A percentile compares a stretch with the other conserved stretches of the same genome.
Evolutionary conservation across 805 yeast genomes (phyloP).

Genomic region (Candida insectalens): DNA sequence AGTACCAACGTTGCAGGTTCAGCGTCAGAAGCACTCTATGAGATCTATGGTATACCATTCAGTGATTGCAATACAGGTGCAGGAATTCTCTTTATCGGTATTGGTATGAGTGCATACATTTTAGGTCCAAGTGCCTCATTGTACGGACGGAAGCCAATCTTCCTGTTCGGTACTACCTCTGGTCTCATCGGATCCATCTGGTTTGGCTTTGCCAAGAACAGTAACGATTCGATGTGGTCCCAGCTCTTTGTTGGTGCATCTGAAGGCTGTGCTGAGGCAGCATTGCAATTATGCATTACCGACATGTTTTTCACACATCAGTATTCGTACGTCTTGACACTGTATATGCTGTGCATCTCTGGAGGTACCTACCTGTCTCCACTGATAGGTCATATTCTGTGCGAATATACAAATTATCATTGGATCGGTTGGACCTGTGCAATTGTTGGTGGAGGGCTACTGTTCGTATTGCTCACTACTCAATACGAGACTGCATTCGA

Average conservation of each 20-base stretch:
- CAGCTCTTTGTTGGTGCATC: slow-evolving; percentile 23
- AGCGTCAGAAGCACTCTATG: no score
- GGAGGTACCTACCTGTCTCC: no score
- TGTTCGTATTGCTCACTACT: slow-evolving; percentile 41
- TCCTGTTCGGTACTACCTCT: slow-evolving; percentile 22
- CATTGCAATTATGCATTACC: slow-evolving; percentile 38
- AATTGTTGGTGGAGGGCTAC: slow-evolving; percentile 52
- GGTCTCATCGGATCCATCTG: slow-evolving; percentile 23
- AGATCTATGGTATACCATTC: slow-evolving; percentile 14
- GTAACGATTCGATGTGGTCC: slow-evolving; percentile 24
- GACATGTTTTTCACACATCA: slow-evolving; percentile 45
- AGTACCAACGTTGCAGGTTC: slow-evolving; percentile 18
- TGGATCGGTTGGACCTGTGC: no score
- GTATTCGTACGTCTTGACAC: slow-evolving; percentile 48
- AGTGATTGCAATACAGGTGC: slow-evolving; percentile 27
- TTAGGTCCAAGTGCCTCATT: slow-evolving; percentile 29
- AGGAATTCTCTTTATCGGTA: slow-evolving; percentile 31
- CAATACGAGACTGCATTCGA: no score
- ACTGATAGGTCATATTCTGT: no score
- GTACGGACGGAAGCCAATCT: slow-evolving; percentile 29
- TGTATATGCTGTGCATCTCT: slow-evolving; percentile 32
- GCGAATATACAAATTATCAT: no score
- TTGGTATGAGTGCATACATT: slow-evolving; percentile 29
- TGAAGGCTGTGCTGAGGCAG: slow-evolving; percentile 32
- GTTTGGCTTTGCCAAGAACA: slow-evolving; percentile 23